Evolutionary conservation across 352 stramenopile genomes (phyloP).

Genomic region (Aphanomyces invadans): DNA sequence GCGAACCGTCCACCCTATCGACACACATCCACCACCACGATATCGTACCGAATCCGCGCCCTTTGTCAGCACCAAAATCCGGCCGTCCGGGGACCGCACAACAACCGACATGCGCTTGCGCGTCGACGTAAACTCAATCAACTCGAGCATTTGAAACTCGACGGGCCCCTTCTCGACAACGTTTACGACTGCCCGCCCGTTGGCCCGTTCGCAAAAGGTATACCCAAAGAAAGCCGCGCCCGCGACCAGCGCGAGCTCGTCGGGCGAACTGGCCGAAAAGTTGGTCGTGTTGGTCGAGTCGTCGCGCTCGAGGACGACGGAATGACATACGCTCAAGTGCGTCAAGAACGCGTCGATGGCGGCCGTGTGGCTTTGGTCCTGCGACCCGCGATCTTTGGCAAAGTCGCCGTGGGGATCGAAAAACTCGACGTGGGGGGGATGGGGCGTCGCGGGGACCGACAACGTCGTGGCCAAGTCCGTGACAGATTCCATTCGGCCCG

Average conservation of each 20-base stretch:
- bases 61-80: conserved; percentile 70
- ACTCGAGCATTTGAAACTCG: conserved; percentile 85
- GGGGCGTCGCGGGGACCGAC: conserved; percentile 32
- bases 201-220: conserved; percentile 56
- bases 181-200: conserved; percentile 32
- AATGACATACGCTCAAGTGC: conserved; percentile 78
- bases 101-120: conserved; percentile 98
- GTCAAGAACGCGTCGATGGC: conserved; percentile 72
- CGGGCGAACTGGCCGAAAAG: conserved; percentile 74
- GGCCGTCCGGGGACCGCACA: conserved; percentile 67
- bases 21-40: no score
- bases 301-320: conserved; percentile 66
- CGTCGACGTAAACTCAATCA: conserved; percentile 98
- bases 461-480: conserved; percentile 47
- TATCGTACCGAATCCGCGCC: conserved; percentile 62
- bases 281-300: conserved; percentile 31
- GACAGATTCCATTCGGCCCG: conserved; percentile 66
- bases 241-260: conserved; percentile 74
- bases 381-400: conserved; percentile 41
- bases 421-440: conserved; percentile 73
- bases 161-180: conserved; percentile 30
- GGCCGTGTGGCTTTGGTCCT: conserved; percentile 26
- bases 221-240: conserved; percentile 78
- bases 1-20: no score
- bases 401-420: conserved; percentile 66